Evolutionary conservation across 495 filamentous ascomycete species (phyloP).

Genomic region (Neurospora sp.): DNA sequence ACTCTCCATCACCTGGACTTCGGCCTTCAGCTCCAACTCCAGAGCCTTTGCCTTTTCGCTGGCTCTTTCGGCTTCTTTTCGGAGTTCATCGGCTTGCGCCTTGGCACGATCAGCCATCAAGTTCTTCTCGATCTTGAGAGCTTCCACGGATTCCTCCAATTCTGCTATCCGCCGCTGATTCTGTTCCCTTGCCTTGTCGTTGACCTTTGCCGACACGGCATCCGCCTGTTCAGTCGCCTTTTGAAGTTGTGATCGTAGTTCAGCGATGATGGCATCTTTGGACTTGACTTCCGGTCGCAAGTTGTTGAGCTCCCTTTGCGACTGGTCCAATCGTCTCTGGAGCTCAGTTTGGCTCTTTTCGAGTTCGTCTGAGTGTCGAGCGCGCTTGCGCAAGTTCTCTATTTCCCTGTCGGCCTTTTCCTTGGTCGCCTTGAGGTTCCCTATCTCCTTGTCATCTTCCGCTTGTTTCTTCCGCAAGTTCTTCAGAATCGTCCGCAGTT

Average conservation of each 20-base stretch:
- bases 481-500: slow-evolving; percentile 72
- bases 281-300: slow-evolving; percentile 55
- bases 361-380: slow-evolving; percentile 53
- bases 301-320: slow-evolving; percentile 58
- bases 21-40: slow-evolving; percentile 72
- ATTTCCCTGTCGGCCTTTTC: slow-evolving; percentile 60
- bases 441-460: slow-evolving; percentile 54
- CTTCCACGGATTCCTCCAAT: slow-evolving; percentile 63
- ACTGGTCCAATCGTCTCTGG: slow-evolving; percentile 50
- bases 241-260: slow-evolving; percentile 60
- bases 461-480: slow-evolving; percentile 55
- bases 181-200: slow-evolving; percentile 54
- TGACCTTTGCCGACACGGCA: slow-evolving; percentile 53
- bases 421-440: slow-evolving; percentile 49
- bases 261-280: slow-evolving; percentile 53
- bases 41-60: slow-evolving; percentile 56
- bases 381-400: slow-evolving; percentile 44
- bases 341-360: slow-evolving; percentile 57
- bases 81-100: slow-evolving; percentile 56
- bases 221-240: slow-evolving; percentile 57
- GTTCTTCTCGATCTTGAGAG: slow-evolving; percentile 65
- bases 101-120: slow-evolving; percentile 58
- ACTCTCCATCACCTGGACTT: slow-evolving; percentile 75
- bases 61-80: slow-evolving; percentile 63
- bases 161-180: slow-evolving; percentile 56